phyloP scores from a whole-genome alignment of 306 rosid species.

The Vigna reflexopilosa region DNA sequence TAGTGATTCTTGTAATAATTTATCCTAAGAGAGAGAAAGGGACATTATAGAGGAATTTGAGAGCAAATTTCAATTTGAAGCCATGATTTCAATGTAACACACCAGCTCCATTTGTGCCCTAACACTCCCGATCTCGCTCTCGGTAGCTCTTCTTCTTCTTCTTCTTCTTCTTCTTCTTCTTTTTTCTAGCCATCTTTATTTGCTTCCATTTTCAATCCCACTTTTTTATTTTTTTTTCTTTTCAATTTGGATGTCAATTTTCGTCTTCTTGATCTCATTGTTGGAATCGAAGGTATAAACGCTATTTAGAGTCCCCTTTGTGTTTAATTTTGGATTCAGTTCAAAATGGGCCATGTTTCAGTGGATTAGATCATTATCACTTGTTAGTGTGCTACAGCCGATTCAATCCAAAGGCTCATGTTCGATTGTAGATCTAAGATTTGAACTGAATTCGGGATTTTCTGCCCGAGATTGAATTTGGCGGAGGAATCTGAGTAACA shows the following conservation, averaged over 20 bases:
- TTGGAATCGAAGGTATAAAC: conserved; percentile 6
- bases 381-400: conserved; percentile 34
- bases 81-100: conserved; percentile 43
- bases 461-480: conserved; percentile 22
- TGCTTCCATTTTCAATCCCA: conserved; percentile 31
- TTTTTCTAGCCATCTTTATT: conserved; percentile 17
- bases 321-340: conserved; percentile 37
- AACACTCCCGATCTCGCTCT: conserved; percentile 47
- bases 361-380: conserved; percentile 41
- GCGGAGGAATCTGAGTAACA: conserved; percentile 37
- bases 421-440: conserved; percentile 43
- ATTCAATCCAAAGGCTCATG: conserved; percentile 29
- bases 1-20: conserved; percentile 12
- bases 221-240: not conserved
- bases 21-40: conserved; percentile 6
- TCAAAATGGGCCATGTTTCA: conserved; percentile 17
- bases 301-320: conserved; percentile 3
- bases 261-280: conserved; percentile 38
- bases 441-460: conserved; percentile 16
- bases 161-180: conserved; percentile 18
- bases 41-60: not conserved
- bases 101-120: conserved; percentile 39
- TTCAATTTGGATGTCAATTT: conserved; percentile 7
- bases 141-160: conserved; percentile 23
- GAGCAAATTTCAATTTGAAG: conserved; percentile 47